A percentile compares a stretch with the other conserved stretches of the same genome.
Conservation (phyloP, 176 grass and related monocot genomes). For the Bothriochloa decipiens region DNA sequence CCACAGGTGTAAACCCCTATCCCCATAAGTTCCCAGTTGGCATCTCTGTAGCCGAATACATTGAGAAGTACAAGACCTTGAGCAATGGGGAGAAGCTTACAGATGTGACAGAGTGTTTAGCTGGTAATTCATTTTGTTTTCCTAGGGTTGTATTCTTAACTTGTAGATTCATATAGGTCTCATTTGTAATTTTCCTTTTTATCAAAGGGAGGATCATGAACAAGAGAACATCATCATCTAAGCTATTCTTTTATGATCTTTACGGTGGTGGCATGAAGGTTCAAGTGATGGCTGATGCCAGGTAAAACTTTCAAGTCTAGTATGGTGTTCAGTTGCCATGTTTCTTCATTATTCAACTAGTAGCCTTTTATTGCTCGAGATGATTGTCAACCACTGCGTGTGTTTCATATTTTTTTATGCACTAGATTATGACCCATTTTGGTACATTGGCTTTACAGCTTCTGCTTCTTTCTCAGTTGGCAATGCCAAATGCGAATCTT, state of each 20-base stretch:
- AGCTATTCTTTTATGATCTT: constrained; percentile 93
- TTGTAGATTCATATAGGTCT: constrained; percentile 3
- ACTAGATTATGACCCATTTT: neutral
- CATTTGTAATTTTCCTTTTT: constrained; percentile 37
- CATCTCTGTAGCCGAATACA: constrained; percentile 60
- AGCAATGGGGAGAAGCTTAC: constrained; percentile 57
- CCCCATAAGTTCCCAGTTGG: constrained; percentile 75
- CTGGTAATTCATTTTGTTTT: constrained; percentile 49
- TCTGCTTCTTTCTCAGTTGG: neutral
- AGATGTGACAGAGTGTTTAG: constrained; percentile 58
- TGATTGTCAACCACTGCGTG: neutral
- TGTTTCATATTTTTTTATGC: neutral
- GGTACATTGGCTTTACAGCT: neutral
- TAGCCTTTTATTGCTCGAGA: constrained; percentile 4
- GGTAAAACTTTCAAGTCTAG: constrained; percentile 45
- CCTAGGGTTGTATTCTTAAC: neutral
- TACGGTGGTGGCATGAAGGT: constrained; percentile 75
- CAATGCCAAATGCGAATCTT: neutral
- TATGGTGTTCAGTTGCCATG: neutral
- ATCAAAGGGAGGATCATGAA: constrained; percentile 93
- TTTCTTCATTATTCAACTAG: neutral
- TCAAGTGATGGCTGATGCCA: constrained; percentile 96
- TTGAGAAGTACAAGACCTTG: constrained; percentile 70
- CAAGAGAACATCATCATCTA: constrained; percentile 85
- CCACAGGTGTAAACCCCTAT: constrained; percentile 62